These are phyloP conservation scores for Fusarium gaditjirri DNA, from an alignment of 2,329 filamentous ascomycete species.

Conservation along the genomic window DNA sequence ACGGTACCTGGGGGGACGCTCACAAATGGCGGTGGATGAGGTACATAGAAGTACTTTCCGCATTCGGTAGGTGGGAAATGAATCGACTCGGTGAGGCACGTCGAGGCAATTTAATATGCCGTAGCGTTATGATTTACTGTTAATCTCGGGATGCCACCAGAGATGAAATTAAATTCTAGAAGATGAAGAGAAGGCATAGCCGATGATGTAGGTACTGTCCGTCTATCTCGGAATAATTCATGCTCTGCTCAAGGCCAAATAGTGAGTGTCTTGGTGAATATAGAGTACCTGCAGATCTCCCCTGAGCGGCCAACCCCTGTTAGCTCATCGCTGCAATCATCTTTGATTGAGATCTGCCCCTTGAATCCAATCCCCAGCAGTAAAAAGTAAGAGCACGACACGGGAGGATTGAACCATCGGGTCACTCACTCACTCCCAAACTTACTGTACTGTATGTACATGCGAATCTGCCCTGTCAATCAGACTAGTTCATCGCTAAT, in stretches of 20 bases:
- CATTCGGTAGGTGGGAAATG: constrained; percentile 36
- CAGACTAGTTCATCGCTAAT: constrained; percentile 6
- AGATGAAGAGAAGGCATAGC: background rate
- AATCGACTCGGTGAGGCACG: constrained; percentile 22
- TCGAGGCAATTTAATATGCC: constrained; percentile 33
- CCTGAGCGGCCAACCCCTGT: constrained; percentile 23
- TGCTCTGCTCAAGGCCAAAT: background rate
- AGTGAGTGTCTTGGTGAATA: background rate
- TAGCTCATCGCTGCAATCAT: constrained; percentile 1
- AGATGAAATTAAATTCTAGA: constrained; percentile 20
- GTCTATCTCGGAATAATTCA: background rate
- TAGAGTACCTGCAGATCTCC: background rate
- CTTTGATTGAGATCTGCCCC: constrained; percentile 38
- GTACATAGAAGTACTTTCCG: constrained; percentile 29
- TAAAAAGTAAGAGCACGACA: background rate
- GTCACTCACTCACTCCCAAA: background rate
- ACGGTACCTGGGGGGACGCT: background rate
- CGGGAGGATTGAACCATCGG: constrained; percentile 3
- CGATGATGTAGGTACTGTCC: background rate
- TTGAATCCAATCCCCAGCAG: constrained; percentile 8
- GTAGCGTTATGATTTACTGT: constrained; percentile 22
- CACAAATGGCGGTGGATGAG: background rate
- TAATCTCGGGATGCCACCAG: constrained; percentile 30
- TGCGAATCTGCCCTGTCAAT: constrained; percentile 10
- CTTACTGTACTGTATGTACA: background rate